These are phyloP conservation scores for Hyaloscypha bicolor DNA, from an alignment of 495 filamentous ascomycete genomes.

Conservation along the genomic window DNA sequence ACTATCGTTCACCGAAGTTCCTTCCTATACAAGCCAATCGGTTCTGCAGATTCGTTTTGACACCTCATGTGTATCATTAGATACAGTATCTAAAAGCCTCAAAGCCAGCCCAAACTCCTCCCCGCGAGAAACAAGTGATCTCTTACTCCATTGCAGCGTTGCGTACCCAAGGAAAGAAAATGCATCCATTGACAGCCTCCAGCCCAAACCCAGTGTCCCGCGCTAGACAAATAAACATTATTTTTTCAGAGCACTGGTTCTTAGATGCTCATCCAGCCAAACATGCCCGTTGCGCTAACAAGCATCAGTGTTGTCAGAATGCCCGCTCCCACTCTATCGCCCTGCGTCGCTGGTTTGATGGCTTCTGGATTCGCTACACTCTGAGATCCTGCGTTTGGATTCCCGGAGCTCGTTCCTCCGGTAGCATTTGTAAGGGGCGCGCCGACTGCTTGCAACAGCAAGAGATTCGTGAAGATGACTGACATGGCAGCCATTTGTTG, in stretches of 20 bases:
- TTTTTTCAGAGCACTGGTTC: not conserved
- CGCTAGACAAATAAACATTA: not conserved
- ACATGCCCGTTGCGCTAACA: conserved; percentile 27
- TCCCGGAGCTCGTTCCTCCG: conserved; percentile 75
- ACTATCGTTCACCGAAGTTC: no score
- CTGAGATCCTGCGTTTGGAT: conserved; percentile 64
- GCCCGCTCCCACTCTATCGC: conserved; percentile 63
- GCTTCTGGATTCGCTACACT: conserved; percentile 26
- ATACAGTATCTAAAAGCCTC: no score
- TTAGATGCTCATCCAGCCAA: conserved; percentile 35
- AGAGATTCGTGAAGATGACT: conserved; percentile 45
- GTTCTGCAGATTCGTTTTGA: no score
- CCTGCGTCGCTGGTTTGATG: conserved; percentile 38
- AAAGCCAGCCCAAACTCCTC: not conserved
- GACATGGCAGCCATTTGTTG: conserved; percentile 63
- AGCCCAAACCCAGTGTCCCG: not conserved
- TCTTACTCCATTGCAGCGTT: not conserved
- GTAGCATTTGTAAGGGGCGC: conserved; percentile 62
- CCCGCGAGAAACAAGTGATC: not conserved
- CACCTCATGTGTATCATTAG: no score
- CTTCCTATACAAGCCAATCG: no score
- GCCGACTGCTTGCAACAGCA: conserved; percentile 3
- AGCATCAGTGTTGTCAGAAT: conserved; percentile 56
- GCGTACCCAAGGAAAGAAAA: not conserved
- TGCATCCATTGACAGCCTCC: not conserved